Conservation (phyloP, 495 filamentous ascomycete species). For the Penicillium psychrofluorescens region DNA sequence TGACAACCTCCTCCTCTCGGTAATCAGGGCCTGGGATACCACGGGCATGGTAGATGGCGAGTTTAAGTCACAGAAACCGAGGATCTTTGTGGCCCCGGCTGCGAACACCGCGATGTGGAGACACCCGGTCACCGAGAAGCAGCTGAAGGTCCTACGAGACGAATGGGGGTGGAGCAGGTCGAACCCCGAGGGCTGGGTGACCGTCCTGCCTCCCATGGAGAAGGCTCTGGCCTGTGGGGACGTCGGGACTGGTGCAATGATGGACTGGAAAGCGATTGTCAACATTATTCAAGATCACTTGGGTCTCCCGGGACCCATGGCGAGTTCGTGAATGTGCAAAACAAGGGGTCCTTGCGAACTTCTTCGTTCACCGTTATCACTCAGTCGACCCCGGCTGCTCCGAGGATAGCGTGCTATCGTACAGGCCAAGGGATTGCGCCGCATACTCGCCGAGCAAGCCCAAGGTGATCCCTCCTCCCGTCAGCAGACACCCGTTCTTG, state of each 20-base stretch:
- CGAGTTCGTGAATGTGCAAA: no score
- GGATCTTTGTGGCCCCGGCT: constrained; percentile 55
- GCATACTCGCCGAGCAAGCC: constrained; percentile 61
- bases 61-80: constrained; percentile 36
- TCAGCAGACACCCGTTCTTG: constrained; percentile 60
- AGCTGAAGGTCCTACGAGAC: constrained; percentile 52
- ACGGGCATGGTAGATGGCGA: constrained; percentile 24
- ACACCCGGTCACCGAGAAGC: constrained; percentile 61
- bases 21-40: constrained; percentile 63
- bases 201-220: constrained; percentile 53
- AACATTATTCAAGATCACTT: constrained; percentile 37
- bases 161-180: constrained; percentile 45
- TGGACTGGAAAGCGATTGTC: constrained; percentile 57
- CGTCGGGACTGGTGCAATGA: constrained; percentile 60
- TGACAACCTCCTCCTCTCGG: constrained; percentile 37
- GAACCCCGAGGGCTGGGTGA: constrained; percentile 52
- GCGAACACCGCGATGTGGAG: constrained; percentile 78
- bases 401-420: constrained; percentile 8
- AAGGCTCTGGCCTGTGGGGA: constrained; percentile 69
- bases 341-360: no score
- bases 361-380: not conserved
- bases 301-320: not conserved
- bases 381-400: constrained; percentile 4
- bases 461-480: constrained; percentile 57
- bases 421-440: constrained; percentile 25